Evolutionary conservation across 1,284 basidiomycete genomes (phyloP).

Genomic region (Inonotus hispidus): DNA sequence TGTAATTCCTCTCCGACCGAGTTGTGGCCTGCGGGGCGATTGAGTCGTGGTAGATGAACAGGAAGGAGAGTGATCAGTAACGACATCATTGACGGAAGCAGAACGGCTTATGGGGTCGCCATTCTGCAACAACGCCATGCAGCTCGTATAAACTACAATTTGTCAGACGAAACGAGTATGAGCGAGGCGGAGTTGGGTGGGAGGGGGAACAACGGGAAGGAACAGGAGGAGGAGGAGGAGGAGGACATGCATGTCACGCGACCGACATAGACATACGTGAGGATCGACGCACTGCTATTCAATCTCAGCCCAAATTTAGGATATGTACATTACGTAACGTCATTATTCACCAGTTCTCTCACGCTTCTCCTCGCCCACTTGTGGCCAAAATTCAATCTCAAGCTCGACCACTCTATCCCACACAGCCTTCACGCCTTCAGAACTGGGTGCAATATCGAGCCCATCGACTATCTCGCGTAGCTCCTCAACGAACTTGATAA

Average conservation of each 20-base stretch:
- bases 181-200: too few species aligned
- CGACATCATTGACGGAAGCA: neutral
- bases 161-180: too few species aligned
- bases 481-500: conserved; percentile 53
- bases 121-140: neutral
- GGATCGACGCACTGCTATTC: too few species aligned
- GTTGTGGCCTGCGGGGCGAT: neutral
- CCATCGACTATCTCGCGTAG: conserved; percentile 51
- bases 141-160: neutral
- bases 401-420: conserved; percentile 55
- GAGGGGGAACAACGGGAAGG: too few species aligned
- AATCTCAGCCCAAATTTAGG: too few species aligned
- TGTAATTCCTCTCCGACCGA: conserved; percentile 2
- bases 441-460: conserved; percentile 36
- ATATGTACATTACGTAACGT: too few species aligned
- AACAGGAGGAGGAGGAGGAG: too few species aligned
- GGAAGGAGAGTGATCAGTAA: neutral
- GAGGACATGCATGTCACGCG: too few species aligned
- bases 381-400: conserved; percentile 58
- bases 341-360: too few species aligned
- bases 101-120: neutral
- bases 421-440: conserved; percentile 44
- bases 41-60: neutral
- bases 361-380: conserved; percentile 22
- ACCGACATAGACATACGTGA: too few species aligned